Evolutionary conservation across 164 flowering plant genomes (phyloP).

Genomic region (Platanus orientalis): DNA sequence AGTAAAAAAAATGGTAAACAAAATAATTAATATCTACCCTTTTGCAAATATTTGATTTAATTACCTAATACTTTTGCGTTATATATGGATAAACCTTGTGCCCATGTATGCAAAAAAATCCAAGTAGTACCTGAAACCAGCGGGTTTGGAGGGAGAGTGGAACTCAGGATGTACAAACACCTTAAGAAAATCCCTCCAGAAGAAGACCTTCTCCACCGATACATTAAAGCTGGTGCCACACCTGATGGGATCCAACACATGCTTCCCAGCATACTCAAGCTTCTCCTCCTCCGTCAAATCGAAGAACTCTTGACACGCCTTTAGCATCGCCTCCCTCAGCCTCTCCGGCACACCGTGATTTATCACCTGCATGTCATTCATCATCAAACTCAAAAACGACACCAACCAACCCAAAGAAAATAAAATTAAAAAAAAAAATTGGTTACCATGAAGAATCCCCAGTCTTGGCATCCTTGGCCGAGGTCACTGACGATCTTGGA

Average conservation of each 20-base stretch:
- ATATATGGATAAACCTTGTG: too few relatives aligned
- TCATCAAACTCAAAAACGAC: neutral
- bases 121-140: constrained; percentile 43
- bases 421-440: too few relatives aligned
- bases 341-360: constrained; percentile 66
- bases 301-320: constrained; percentile 39
- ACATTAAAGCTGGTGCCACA: constrained; percentile 67
- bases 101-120: too few relatives aligned
- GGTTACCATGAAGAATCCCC: constrained; percentile 94
- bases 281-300: constrained; percentile 58
- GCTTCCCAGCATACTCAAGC: constrained; percentile 28
- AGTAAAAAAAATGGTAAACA: too few relatives aligned
- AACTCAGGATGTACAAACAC: constrained; percentile 58
- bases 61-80: too few relatives aligned
- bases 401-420: neutral
- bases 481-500: constrained; percentile 40
- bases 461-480: constrained; percentile 51
- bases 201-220: constrained; percentile 34
- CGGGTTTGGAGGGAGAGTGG: constrained; percentile 46
- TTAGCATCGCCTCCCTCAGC: constrained; percentile 33
- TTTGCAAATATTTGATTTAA: too few relatives aligned
- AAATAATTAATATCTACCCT: too few relatives aligned
- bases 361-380: constrained; percentile 35
- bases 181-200: constrained; percentile 82
- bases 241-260: constrained; percentile 47